Evolutionary conservation across 192 early-diverging fungal species (phyloP).

Genomic region (Haplosporangium gracile): DNA sequence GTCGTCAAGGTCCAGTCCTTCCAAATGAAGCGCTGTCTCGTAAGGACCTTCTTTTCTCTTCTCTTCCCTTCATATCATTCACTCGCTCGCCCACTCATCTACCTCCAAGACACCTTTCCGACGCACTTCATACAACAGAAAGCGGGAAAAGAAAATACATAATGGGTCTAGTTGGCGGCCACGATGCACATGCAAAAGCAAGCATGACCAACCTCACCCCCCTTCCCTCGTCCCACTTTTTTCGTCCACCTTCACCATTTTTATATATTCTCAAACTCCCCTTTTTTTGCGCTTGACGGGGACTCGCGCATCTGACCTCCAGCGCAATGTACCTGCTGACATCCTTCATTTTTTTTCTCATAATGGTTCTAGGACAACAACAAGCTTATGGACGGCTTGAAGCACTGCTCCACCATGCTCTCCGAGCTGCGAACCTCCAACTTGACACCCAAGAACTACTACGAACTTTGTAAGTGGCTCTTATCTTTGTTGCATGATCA

Average conservation of each 20-base stretch:
- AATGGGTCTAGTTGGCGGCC: neutral
- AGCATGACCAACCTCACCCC: neutral
- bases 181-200: constrained; percentile 10
- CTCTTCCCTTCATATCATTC: neutral
- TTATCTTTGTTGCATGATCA: neutral
- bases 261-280: neutral
- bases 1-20: constrained; percentile 95
- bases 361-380: constrained; percentile 75
- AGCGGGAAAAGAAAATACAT: neutral
- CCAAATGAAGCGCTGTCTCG: constrained; percentile 96
- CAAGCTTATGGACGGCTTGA: constrained; percentile 97
- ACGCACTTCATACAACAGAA: neutral
- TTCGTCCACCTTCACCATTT: neutral
- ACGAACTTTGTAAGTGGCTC: constrained; percentile 91
- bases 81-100: neutral
- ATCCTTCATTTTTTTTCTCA: neutral
- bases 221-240: neutral
- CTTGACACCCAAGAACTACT: constrained; percentile 98
- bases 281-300: neutral
- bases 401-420: constrained; percentile 98
- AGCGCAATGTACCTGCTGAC: neutral
- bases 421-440: constrained; percentile 95
- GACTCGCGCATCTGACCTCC: constrained; percentile 3
- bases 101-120: too few species aligned
- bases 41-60: constrained; percentile 33